Conservation (phyloP, 805 yeast species). For the Cyberlindnera samutprakarnensis region DNA sequence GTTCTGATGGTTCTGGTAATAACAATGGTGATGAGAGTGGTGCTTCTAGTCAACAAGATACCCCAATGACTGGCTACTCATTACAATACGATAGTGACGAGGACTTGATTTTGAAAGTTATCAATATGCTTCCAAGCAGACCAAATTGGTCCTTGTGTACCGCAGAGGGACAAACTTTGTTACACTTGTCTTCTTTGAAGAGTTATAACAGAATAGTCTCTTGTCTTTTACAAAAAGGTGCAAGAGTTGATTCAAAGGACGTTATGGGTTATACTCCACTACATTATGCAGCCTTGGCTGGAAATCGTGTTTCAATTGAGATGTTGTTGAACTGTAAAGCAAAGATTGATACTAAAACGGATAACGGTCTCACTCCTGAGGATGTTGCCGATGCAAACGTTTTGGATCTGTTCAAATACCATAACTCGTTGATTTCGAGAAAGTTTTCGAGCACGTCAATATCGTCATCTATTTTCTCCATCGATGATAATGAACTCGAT, state of each 20-base stretch:
- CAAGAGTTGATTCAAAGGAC: conserved; percentile 68
- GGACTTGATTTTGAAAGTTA: conserved; percentile 36
- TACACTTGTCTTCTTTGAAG: conserved; percentile 77
- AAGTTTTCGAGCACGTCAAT: conserved; percentile 20
- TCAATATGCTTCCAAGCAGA: conserved; percentile 60
- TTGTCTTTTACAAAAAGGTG: conserved; percentile 57
- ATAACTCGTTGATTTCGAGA: conserved; percentile 13
- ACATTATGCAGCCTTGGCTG: conserved; percentile 76
- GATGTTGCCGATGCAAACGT: conserved; percentile 33
- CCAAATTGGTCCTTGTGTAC: conserved; percentile 83
- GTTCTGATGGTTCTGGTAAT: conserved; percentile 34
- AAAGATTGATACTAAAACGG: conserved; percentile 41
- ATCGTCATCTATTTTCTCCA: conserved; percentile 24
- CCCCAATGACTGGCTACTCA: conserved; percentile 1
- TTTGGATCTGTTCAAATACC: conserved; percentile 23
- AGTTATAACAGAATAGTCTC: conserved; percentile 58
- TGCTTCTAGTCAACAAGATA: conserved; percentile 3
- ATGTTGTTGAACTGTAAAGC: conserved; percentile 60
- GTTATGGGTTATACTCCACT: conserved; percentile 79
- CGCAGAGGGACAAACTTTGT: conserved; percentile 74
- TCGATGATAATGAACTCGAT: conserved; percentile 23
- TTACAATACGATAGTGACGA: conserved; percentile 25
- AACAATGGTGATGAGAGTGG: conserved; percentile 21
- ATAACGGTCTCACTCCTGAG: conserved; percentile 39
- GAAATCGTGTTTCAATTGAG: conserved; percentile 59